phyloP scores from a whole-genome alignment of 768 basidiomycete species.

The Sarcomyxa edulis region DNA sequence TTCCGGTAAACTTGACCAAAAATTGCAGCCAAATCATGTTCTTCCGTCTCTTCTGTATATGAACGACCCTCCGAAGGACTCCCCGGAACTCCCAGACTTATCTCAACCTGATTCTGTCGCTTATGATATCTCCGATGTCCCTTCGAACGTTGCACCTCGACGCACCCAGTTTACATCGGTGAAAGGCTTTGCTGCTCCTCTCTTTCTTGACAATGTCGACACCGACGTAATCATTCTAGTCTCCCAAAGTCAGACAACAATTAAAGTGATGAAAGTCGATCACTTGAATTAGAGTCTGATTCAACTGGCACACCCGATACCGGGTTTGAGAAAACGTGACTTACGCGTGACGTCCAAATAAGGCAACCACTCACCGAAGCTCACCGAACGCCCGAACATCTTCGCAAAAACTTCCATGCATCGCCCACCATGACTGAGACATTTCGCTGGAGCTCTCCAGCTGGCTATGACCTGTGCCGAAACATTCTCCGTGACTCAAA shows the following conservation, averaged over 20 bases:
- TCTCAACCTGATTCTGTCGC: no score
- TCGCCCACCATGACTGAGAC: no score
- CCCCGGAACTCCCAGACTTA: slow-evolving; percentile 27
- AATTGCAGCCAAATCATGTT: slow-evolving; percentile 66
- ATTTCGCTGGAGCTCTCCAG: background rate
- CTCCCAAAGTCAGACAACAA: no score
- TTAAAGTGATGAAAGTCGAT: no score
- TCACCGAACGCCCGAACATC: no score
- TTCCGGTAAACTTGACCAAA: slow-evolving; percentile 44
- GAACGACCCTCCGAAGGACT: slow-evolving; percentile 50
- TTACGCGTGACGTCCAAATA: no score
- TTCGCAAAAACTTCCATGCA: no score
- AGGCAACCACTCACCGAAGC: no score
- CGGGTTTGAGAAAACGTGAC: no score
- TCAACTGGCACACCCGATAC: no score
- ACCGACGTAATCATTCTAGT: slow-evolving; percentile 95
- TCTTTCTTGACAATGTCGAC: slow-evolving; percentile 82
- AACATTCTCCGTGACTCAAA: background rate
- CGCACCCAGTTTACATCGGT: slow-evolving; percentile 63
- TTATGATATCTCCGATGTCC: no score
- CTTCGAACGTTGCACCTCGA: slow-evolving; percentile 37
- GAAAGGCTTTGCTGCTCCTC: slow-evolving; percentile 73
- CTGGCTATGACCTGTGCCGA: background rate
- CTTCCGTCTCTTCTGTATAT: slow-evolving; percentile 76
- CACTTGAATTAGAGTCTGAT: no score